Percentiles rank a stretch among this genome's conserved stretches.
These are phyloP conservation scores for Yamadazyma conglobata DNA, from an alignment of 1,139 yeast species.

Conservation along the genomic window DNA sequence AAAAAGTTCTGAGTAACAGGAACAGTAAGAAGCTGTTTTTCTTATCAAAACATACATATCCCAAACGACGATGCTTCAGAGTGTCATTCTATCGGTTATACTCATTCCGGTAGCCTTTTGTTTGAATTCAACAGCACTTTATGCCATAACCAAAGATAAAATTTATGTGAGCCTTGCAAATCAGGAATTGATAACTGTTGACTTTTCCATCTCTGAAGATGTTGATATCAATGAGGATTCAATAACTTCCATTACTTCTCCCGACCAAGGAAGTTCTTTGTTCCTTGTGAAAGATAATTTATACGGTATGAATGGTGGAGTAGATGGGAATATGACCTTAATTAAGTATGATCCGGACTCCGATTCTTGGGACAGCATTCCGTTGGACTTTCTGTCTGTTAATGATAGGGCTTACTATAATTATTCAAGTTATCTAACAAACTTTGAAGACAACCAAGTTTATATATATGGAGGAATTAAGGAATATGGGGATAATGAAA, in stretches of 20 bases:
- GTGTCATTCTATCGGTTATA: no score
- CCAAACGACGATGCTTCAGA: no score
- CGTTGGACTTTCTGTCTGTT: constrained; percentile 21
- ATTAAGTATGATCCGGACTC: constrained; percentile 19
- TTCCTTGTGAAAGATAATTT: constrained; percentile 28
- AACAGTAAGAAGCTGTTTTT: no score
- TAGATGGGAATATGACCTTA: constrained; percentile 20
- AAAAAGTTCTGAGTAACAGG: no score
- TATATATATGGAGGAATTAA: constrained; percentile 43
- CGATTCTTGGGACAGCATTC: constrained; percentile 23
- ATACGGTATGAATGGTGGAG: constrained; percentile 26
- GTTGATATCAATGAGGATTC: constrained; percentile 9
- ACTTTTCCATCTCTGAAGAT: constrained; percentile 34
- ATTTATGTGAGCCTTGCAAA: constrained; percentile 35
- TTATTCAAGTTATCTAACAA: constrained; percentile 29
- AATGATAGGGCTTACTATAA: constrained; percentile 30
- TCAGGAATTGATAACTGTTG: constrained; percentile 33
- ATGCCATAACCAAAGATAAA: constrained; percentile 32
- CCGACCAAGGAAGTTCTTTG: constrained; percentile 33
- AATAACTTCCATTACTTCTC: constrained; percentile 21
- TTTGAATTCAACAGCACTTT: constrained; percentile 29
- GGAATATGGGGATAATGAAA: constrained; percentile 12
- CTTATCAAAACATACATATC: no score
- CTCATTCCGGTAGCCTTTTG: constrained; percentile 1
- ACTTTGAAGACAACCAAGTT: constrained; percentile 22